Conservation (phyloP, 441 rosid species). For the Geranium incanum region DNA sequence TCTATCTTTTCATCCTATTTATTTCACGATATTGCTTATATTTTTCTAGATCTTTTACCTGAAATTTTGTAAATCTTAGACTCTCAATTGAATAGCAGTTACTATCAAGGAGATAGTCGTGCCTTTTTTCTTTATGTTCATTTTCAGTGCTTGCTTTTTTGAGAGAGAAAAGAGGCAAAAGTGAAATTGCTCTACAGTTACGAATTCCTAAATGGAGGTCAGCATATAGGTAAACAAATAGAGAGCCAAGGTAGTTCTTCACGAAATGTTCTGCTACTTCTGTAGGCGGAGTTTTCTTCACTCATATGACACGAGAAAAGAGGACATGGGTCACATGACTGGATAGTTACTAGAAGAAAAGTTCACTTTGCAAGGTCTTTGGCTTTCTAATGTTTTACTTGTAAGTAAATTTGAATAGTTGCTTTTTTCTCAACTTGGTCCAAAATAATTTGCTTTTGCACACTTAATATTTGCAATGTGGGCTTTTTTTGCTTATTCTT, state of each 20-base stretch:
- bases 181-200: background rate
- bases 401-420: background rate
- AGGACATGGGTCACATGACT: background rate
- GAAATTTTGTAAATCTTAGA: too few species aligned
- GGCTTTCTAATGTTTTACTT: background rate
- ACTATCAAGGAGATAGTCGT: background rate
- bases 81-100: too few species aligned
- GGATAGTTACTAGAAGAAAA: background rate
- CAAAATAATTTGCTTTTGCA: background rate
- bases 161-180: background rate
- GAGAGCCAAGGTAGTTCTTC: background rate
- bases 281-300: background rate
- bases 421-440: background rate
- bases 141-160: background rate
- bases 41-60: too few species aligned
- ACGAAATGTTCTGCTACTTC: background rate
- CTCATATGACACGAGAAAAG: background rate
- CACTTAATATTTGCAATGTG: background rate
- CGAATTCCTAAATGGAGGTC: background rate
- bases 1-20: background rate
- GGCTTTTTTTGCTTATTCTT: background rate
- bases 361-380: background rate
- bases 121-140: background rate
- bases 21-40: too few species aligned
- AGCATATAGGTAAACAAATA: background rate